Conservation (phyloP, 1,139 yeast species). For the Pichiaceae sp. region DNA sequence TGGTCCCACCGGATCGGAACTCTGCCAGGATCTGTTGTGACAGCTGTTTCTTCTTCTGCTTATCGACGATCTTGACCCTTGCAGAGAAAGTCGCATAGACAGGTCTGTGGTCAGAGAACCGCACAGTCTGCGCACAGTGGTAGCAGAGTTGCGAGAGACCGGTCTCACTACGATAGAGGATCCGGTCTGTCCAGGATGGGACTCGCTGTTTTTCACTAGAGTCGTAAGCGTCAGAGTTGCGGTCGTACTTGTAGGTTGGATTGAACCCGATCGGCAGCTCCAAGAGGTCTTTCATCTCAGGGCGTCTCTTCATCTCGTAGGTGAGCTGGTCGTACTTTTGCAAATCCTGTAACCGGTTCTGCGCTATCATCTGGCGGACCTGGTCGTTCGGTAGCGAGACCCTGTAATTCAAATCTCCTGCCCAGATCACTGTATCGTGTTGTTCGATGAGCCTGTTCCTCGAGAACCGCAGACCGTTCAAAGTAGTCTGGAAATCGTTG, state of each 20-base stretch:
- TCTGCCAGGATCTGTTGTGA: slow-evolving; percentile 43
- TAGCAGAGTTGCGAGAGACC: slow-evolving; percentile 48
- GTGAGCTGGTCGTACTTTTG: slow-evolving; percentile 75
- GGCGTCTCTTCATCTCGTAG: slow-evolving; percentile 72
- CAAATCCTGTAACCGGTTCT: slow-evolving; percentile 33
- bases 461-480: slow-evolving; percentile 69
- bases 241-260: slow-evolving; percentile 93
- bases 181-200: slow-evolving; percentile 97
- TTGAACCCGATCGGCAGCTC: slow-evolving; percentile 74
- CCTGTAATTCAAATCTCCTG: slow-evolving; percentile 93
- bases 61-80: slow-evolving; percentile 59
- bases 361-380: slow-evolving; percentile 50
- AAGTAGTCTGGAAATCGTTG: slow-evolving; percentile 76
- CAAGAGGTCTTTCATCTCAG: slow-evolving; percentile 72
- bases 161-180: slow-evolving; percentile 52
- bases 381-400: slow-evolving; percentile 68
- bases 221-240: slow-evolving; percentile 77
- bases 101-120: slow-evolving; percentile 84
- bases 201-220: slow-evolving; percentile 86
- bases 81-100: slow-evolving; percentile 70
- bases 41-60: slow-evolving; percentile 39
- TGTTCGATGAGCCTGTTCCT: slow-evolving; percentile 63
- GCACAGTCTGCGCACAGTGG: slow-evolving; percentile 46
- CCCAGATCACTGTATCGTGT: slow-evolving; percentile 85
- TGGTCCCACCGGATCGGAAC: slow-evolving; percentile 27